Evolutionary conservation across 805 yeast genomes (phyloP), one percentile per base, ranked within the genome.

Genomic region (Starmera quercuum): DNA sequence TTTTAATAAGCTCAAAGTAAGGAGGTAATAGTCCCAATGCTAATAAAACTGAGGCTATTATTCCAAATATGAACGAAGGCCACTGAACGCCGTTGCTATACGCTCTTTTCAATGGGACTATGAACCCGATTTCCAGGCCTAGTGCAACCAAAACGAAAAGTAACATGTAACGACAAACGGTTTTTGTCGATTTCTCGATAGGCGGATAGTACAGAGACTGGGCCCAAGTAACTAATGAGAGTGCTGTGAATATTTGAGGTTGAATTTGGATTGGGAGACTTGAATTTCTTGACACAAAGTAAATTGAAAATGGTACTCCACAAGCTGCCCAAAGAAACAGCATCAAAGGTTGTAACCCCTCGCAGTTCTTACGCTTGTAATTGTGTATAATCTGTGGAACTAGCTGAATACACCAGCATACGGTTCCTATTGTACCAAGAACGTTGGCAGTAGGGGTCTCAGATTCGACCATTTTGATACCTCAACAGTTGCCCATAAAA

Each of bases 351-450:
- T 92, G 95, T 3, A 88, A 56, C 0, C 97, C 97, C 15, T 78
- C 81, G 38, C 95, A 83, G 49, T 85, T 75, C 47, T 90, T 86
- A 6, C 69, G 71, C 40, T 68, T 66, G 59, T 73, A 86, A 51
- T 90, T 88, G 49, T 77, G 68, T 30, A 75, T 64, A 33, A 87
- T 80, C 51, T 84, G 97, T 3, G 97, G 97, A 1, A 86, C 66
- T 44, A 88, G 59, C 58, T 90, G 97, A 45, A 88, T 65, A 54
- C 97, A 88, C 97, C 97, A 90, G 34, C 83, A 68, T 2, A 88
- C 75, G 0, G 97, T 88, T 11, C 95, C 97, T 2, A 84, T 68
- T 8, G 95, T 87, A 1, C 87, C 95, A 29, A 86, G 64, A 4
- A 79, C 83, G 36, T 80, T 83, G 12, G 83, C 76, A 2, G 82